Evolutionary conservation across 2,329 filamentous ascomycete genomes (phyloP).

Genomic region (Magnaporthiopsis poae): DNA sequence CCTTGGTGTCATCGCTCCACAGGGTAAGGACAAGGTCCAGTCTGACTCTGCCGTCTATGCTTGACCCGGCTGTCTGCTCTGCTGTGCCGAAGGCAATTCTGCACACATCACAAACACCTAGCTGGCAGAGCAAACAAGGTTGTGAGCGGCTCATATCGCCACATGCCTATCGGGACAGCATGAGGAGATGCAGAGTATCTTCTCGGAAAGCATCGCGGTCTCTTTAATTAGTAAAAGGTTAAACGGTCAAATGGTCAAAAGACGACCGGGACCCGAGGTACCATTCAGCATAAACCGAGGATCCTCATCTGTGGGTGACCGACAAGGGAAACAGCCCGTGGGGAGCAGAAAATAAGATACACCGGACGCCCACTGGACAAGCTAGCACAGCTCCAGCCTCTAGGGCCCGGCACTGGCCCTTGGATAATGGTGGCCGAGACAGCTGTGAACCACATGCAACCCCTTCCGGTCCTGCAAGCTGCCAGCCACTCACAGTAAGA

Average conservation of each 20-base stretch:
- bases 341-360: background rate
- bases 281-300: background rate
- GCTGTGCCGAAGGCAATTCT: background rate
- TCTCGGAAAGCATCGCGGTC: background rate
- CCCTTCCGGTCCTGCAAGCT: background rate
- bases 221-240: background rate
- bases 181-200: background rate
- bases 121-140: background rate
- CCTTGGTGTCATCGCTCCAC: background rate
- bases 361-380: background rate
- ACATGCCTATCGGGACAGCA: background rate
- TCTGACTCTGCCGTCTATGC: background rate
- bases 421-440: background rate
- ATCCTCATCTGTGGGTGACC: background rate
- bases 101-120: background rate
- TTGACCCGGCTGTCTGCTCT: background rate
- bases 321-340: background rate
- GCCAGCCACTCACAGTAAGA: background rate
- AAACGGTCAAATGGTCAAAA: background rate
- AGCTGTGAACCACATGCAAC: background rate
- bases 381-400: background rate
- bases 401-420: background rate
- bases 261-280: background rate
- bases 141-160: background rate
- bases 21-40: background rate